Conservation (phyloP, 2,329 filamentous ascomycete species). For the Aspergillus spinulosporus region DNA sequence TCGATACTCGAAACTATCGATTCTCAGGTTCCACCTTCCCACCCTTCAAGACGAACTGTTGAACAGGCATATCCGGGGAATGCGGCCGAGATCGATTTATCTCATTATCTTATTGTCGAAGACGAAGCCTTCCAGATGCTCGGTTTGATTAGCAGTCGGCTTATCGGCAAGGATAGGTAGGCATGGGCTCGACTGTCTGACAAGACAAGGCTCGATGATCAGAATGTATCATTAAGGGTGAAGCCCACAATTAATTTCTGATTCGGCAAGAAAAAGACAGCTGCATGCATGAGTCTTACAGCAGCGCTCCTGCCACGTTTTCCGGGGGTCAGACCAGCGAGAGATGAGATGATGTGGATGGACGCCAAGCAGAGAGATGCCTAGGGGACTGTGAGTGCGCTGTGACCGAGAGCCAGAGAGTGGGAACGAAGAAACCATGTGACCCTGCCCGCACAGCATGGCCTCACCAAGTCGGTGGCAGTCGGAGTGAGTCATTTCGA, state of each 20-base stretch:
- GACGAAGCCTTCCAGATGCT: constrained; percentile 8
- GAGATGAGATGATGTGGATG: background rate
- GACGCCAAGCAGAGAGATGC: background rate
- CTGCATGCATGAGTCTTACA: constrained; percentile 13
- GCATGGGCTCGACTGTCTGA: constrained; percentile 2
- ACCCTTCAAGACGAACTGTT: background rate
- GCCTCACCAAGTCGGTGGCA: too few species aligned
- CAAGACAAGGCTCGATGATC: background rate
- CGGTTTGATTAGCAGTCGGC: constrained; percentile 6
- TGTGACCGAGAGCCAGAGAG: too few species aligned
- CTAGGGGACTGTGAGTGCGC: background rate
- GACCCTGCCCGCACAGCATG: background rate
- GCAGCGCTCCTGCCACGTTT: constrained; percentile 14
- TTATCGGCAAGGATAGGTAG: background rate
- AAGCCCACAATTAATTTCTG: background rate
- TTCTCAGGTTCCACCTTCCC: background rate
- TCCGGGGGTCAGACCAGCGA: constrained; percentile 10
- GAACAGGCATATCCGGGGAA: constrained; percentile 5
- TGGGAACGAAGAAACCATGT: constrained; percentile 4
- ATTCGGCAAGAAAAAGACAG: constrained; percentile 1
- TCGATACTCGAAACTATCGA: background rate
- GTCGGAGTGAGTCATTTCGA: too few species aligned
- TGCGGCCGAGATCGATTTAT: background rate
- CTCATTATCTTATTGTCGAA: background rate
- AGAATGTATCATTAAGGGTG: background rate